Evolutionary conservation across 2,329 filamentous ascomycete species (phyloP), one percentile per base, ranked within the genome.

Genomic region (Diaporthe humulicola): DNA sequence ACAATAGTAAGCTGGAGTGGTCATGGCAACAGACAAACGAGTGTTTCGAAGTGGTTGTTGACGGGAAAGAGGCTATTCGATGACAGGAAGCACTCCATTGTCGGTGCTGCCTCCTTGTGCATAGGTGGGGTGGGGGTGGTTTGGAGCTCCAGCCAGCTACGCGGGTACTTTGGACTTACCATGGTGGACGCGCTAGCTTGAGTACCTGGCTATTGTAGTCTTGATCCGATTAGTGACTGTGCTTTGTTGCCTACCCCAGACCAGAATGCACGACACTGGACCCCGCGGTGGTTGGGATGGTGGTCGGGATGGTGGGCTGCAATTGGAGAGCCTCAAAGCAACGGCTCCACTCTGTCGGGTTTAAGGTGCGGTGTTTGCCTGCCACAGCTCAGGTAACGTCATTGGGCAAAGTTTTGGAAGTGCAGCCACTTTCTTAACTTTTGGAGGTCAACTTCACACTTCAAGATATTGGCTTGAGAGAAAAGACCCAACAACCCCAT

Each of bases 91-190:
- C 64, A 40, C 15, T 38, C 14, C 64, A 54, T 52, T 67, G 33
- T 52, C 64, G 64, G 61, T 50, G 61, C 30, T 54, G 38, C 45
- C 54, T 40, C 6, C n/a, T n/a, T n/a, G n/a, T 36, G 61, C 12
- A 50, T 22, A 67, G 45, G 64, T 69, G 64, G 64, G 45, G 64
- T 69, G 64, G 64, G 64, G 64, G 33, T 54, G 14, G 61, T 54
- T 69, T 69, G 64, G 64, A 67, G 64, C 64, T 54, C 7, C 33
- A 19, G 6, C 3, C 33, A 7, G 64, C n/a, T 69, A 54, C 4
- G 7, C 5, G 4, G 45, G 15, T 36, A 69, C 64, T 40, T 28
- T n/a, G 3, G 3, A 25, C 30, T 52, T 25, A 19, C 45, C 17
- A 10, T 67, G 3, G 1, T 10, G 30, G 12, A 8, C 0, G 5